phyloP scores from a whole-genome alignment of 2,329 filamentous ascomycete species.

The Orbilia brochopaga region DNA sequence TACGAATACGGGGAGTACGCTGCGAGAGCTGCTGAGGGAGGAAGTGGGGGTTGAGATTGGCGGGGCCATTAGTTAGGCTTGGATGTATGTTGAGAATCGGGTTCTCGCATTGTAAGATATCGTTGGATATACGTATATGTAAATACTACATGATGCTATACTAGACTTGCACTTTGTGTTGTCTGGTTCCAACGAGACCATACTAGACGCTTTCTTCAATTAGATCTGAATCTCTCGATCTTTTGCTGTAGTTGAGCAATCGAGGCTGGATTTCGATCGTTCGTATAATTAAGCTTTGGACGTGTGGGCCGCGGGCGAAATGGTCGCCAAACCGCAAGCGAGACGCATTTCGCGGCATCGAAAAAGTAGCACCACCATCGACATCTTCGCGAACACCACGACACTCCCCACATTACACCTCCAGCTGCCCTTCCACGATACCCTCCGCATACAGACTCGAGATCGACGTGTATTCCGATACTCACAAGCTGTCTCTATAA shows the following conservation, averaged over 20 bases:
- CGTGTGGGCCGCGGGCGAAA: background rate
- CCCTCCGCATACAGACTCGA: background rate
- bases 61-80: constrained; percentile 49
- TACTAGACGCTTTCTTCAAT: too few relatives aligned
- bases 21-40: constrained; percentile 73
- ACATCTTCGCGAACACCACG: background rate
- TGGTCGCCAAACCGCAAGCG: background rate
- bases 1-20: constrained; percentile 76
- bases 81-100: background rate
- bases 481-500: background rate
- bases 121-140: constrained; percentile 15
- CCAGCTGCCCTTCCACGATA: background rate
- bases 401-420: background rate
- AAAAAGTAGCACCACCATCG: background rate
- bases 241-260: too few relatives aligned
- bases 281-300: too few relatives aligned
- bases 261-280: too few relatives aligned
- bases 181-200: too few relatives aligned
- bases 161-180: too few relatives aligned
- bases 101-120: too few relatives aligned
- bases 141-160: too few relatives aligned
- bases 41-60: constrained; percentile 75
- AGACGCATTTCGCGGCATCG: background rate
- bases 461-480: background rate
- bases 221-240: too few relatives aligned